Evolutionary conservation across 2,329 filamentous ascomycete genomes (phyloP), one percentile per base, ranked within the genome.

Genomic region (Scytalidium sp.): DNA sequence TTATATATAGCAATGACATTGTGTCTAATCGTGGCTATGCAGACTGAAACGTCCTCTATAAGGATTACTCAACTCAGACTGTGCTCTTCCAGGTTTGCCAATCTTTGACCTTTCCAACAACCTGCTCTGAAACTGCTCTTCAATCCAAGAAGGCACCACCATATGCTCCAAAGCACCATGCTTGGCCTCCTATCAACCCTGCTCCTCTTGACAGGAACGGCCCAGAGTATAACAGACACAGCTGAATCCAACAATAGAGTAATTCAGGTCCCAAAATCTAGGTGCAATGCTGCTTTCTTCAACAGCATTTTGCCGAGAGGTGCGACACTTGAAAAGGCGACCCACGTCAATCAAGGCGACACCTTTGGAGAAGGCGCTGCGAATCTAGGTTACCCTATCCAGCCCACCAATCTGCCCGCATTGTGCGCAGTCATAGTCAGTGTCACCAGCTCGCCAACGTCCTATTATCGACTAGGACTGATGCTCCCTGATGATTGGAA

Each of bases 371-470:
- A 15, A 7, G 32, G 32, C 15, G 32, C 32, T 6, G 32, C 8
- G 4, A n/a, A 36, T 36, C n/a, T n/a, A n/a, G n/a, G n/a, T n/a
- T n/a, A n/a, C n/a, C n/a, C n/a, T n/a, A n/a, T n/a, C n/a, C n/a
- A n/a, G n/a, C n/a, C n/a, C n/a, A 64, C 64, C 3, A 56, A 62
- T 19, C 55, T 71, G 3, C 67, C 67, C 29, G 65, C 62, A 15
- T 52, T 70, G 3, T 71, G 68, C 50, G 68, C 66, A 6, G 58
- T 70, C 2, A 61, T 61, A 17, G 58, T 70, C 15, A 67, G 70
- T 47, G 66, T 70, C 4, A 52, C 62, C 20, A 67, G 66, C 1
- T 60, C 67, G 9, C 52, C 53, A 2, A 68, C 58, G 29, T 62
- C 66, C 1, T 69, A 64, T 0, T 70, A 61, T 54, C 66, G 62